Conservation (phyloP, 495 filamentous ascomycete species). For the Chaetomidium leptoderma region DNA sequence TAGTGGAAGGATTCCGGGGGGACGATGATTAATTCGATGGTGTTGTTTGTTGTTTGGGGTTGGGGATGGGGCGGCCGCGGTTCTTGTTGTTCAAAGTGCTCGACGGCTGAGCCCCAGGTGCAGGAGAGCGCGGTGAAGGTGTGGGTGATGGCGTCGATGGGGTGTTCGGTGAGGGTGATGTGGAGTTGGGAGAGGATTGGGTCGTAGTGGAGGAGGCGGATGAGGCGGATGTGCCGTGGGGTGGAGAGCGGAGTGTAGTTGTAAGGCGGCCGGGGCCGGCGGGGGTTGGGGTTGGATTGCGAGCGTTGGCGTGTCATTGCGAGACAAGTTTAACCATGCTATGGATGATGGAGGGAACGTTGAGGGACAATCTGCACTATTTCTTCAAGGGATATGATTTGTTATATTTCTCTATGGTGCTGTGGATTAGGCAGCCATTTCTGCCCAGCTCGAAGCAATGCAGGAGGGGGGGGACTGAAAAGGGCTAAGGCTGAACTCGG, state of each 20-base stretch:
- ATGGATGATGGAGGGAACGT: too few relatives aligned
- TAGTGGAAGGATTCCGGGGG: conserved; percentile 4
- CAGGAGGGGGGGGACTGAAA: too few relatives aligned
- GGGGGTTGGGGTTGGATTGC: conserved; percentile 9
- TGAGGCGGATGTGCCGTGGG: conserved; percentile 15
- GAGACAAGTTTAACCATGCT: too few relatives aligned
- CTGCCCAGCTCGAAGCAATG: too few relatives aligned
- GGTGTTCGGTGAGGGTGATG: conserved; percentile 8
- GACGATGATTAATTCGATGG: conserved; percentile 9
- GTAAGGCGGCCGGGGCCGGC: conserved; percentile 3
- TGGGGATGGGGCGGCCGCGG: neutral
- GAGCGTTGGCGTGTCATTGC: conserved; percentile 9
- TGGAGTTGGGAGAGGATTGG: conserved; percentile 3
- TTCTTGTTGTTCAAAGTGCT: conserved; percentile 7
- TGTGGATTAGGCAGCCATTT: too few relatives aligned
- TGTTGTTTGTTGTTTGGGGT: neutral
- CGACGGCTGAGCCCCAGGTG: conserved; percentile 17
- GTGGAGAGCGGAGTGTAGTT: conserved; percentile 14
- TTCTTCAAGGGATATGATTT: too few relatives aligned
- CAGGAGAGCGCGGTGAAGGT: conserved; percentile 17
- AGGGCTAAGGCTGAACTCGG: too few relatives aligned
- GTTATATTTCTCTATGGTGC: too few relatives aligned
- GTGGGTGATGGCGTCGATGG: conserved; percentile 3
- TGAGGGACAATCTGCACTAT: too few relatives aligned
- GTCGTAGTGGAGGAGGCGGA: conserved; percentile 11